Percentiles rank a stretch among this genome's conserved stretches.
Evolutionary conservation across 805 yeast genomes (phyloP).

Genomic region (Starmerella bombicola): DNA sequence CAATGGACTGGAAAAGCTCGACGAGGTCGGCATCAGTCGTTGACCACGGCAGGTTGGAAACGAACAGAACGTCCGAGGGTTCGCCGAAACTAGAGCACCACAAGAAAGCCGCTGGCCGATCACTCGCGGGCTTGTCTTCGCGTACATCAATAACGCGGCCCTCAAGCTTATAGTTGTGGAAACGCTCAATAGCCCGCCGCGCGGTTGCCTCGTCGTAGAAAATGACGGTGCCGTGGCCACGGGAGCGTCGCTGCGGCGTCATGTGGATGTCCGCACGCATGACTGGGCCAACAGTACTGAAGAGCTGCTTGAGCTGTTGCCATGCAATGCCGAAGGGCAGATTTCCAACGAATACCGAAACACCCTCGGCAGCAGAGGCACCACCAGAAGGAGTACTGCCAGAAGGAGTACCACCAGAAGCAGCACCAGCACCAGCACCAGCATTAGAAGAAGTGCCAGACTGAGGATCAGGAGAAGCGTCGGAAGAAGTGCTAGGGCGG

Average conservation of each 20-base stretch:
- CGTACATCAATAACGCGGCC: conserved; percentile 75
- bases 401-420: background rate
- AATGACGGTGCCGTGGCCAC: conserved; percentile 76
- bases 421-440: background rate
- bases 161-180: conserved; percentile 55
- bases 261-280: conserved; percentile 65
- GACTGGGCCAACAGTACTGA: conserved; percentile 66
- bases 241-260: conserved; percentile 59
- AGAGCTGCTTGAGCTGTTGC: conserved; percentile 77
- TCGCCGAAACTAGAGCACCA: conserved; percentile 52
- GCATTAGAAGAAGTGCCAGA: background rate
- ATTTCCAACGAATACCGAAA: conserved; percentile 56
- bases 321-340: conserved; percentile 71
- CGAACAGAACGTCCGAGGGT: conserved; percentile 50
- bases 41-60: conserved; percentile 73
- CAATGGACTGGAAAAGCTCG: conserved; percentile 77
- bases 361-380: conserved; percentile 12
- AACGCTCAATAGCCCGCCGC: conserved; percentile 50
- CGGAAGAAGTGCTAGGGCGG: background rate
- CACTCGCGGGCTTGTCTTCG: conserved; percentile 41
- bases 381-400: background rate
- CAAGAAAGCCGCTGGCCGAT: conserved; percentile 40
- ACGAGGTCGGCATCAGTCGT: conserved; percentile 75
- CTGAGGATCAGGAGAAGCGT: background rate
- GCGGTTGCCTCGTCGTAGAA: conserved; percentile 60